Evolutionary conservation across 2,329 filamentous ascomycete genomes (phyloP).

Genomic region (Fusarium pseudoanthophilum): DNA sequence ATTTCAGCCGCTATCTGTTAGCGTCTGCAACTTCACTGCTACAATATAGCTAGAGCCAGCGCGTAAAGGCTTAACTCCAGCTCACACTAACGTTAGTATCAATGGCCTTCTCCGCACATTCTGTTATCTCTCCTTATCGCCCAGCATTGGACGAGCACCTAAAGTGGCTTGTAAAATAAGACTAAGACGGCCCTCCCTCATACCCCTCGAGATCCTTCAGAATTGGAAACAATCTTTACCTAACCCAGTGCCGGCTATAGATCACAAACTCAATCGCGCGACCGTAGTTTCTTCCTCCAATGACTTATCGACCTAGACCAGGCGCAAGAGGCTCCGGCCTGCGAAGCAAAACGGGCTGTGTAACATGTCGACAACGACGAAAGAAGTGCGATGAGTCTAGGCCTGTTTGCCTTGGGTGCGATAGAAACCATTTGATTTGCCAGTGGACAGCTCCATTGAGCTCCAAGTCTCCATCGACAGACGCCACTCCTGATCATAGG

Average conservation of each 20-base stretch:
- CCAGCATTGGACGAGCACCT: rapidly evolving
- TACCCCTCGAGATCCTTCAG: rapidly evolving
- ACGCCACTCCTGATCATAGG: background rate
- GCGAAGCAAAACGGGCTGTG: background rate
- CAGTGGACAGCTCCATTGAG: background rate
- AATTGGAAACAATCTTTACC: rapidly evolving
- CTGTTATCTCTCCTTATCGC: background rate
- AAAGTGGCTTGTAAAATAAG: background rate
- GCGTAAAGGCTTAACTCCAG: too few species aligned
- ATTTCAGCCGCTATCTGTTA: background rate
- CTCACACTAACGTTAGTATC: too few species aligned
- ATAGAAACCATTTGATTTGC: background rate
- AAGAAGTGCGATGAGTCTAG: background rate
- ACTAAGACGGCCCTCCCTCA: background rate
- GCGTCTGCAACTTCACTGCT: background rate
- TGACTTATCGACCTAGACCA: background rate
- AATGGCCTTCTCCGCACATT: background rate
- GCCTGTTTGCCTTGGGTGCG: background rate
- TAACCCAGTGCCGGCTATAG: too few species aligned
- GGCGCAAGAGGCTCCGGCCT: background rate
- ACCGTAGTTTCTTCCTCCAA: background rate
- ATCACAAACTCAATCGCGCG: too few species aligned
- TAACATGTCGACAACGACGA: background rate
- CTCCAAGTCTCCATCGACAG: background rate
- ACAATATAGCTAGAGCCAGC: too few species aligned